Percentiles rank a stretch among this genome's conserved stretches.
These are phyloP conservation scores for Kazachstania kunashirensis DNA, from an alignment of 805 yeast species.

Conservation along the genomic window DNA sequence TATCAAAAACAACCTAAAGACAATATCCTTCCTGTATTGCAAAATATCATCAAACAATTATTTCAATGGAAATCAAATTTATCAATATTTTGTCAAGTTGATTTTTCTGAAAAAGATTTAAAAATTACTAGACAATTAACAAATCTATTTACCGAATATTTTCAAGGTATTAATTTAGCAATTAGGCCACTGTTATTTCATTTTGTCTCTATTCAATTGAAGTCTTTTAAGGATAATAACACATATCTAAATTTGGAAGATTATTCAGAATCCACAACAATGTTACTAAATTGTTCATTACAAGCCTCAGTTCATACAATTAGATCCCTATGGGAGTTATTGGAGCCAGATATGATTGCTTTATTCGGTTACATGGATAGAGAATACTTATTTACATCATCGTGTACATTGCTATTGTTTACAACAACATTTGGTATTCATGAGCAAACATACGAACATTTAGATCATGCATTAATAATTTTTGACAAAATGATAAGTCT, in stretches of 20 bases:
- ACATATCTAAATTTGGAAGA: constrained; percentile 54
- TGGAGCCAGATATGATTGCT: constrained; percentile 76
- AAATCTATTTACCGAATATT: constrained; percentile 72
- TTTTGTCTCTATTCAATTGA: constrained; percentile 59
- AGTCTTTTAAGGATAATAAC: constrained; percentile 37
- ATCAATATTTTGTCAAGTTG: constrained; percentile 56
- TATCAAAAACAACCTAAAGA: constrained; percentile 69
- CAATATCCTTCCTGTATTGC: constrained; percentile 66
- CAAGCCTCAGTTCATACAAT: constrained; percentile 74
- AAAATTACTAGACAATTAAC: constrained; percentile 57
- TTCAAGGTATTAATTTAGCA: constrained; percentile 72
- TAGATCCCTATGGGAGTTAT: constrained; percentile 60
- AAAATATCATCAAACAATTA: constrained; percentile 56
- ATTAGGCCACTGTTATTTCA: constrained; percentile 70
- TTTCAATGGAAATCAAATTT: constrained; percentile 58
- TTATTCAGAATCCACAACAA: constrained; percentile 58
- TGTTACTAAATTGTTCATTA: constrained; percentile 63
- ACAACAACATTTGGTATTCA: constrained; percentile 77
- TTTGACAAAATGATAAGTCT: constrained; percentile 67
- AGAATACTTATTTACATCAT: constrained; percentile 67
- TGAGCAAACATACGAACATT: constrained; percentile 59
- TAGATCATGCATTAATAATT: constrained; percentile 61
- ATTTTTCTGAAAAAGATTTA: constrained; percentile 37
- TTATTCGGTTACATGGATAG: constrained; percentile 82
- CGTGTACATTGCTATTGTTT: constrained; percentile 62